Evolutionary conservation across 140 eudicot species (phyloP), one percentile per base, ranked within the genome.

Genomic region (Erigeron philadelphicus): DNA sequence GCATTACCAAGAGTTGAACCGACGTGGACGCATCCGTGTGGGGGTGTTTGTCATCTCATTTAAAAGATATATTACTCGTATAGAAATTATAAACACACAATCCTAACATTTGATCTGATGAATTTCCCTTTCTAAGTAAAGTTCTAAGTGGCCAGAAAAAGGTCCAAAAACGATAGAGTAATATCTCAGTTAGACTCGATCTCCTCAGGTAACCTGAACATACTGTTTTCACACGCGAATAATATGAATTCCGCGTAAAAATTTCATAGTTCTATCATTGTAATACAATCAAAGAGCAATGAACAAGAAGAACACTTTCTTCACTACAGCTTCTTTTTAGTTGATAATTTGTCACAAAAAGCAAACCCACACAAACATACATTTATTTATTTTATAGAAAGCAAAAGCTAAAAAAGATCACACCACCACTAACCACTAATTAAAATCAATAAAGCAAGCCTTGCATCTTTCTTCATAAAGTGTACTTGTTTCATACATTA

Each of bases 341-440:
- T 77, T 8, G 63, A 72, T 77, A 65, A 64, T 35, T 18, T 18
- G 38, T 64, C 68, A 71, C 73, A 66, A 72, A 53, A 76, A 77
- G 82, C 74, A 78, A 78, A 56, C 21, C 72, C 76, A 76, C 75
- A 68, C 75, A n/a, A 45, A 62, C 72, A 69, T 70, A 35, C 71
- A 76, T 70, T 11, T 44, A 76, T 70, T 11, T 44, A 62, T 61
- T 71, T 18, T 57, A 77, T 70, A 41, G 41, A 81, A 87, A 84
- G 87, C 84, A 84, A 87, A 84, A 87, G 90, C 81, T 52, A 80
- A 80, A 82, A 31, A 70, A 80, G 70, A 61, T 75, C 71, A 69
- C 80, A 72, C 84, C 73, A 68, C 66, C 70, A 79, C 83, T 68
- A 68, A 54, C 76, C 31, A 61, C 84, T 77, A 71, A 64, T 66